These are phyloP conservation scores for Picea glauca DNA, from an alignment of 75 land plant genomes.

Conservation along the genomic window DNA sequence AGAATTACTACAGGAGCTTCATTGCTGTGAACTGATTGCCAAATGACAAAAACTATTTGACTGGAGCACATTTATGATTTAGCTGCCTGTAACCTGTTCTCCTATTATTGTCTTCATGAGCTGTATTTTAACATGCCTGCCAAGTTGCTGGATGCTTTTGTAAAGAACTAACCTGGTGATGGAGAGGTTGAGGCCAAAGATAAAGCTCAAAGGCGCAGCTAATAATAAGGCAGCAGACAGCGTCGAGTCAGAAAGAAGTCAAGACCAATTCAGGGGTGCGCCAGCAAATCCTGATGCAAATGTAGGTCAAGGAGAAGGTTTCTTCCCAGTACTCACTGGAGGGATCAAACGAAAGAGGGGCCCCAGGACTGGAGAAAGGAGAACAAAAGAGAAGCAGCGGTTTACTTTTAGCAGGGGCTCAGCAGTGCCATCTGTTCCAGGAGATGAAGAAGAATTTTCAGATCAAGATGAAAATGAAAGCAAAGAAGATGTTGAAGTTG, in stretches of 20 bases:
- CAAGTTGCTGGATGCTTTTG: background rate
- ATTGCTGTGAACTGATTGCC: background rate
- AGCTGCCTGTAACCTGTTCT: slow-evolving; percentile 1
- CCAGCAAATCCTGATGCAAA: background rate
- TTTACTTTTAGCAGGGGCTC: background rate
- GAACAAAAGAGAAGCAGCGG: slow-evolving; percentile 1
- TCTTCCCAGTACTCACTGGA: background rate
- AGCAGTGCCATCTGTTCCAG: slow-evolving; percentile 6
- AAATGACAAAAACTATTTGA: background rate
- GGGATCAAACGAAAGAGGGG: background rate
- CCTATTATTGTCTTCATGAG: background rate
- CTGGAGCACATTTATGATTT: background rate
- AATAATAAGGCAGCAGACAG: background rate
- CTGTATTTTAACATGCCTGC: background rate
- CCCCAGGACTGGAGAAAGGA: background rate
- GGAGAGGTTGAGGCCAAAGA: slow-evolving; percentile 7
- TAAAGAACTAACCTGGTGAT: background rate
- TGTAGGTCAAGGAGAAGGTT: slow-evolving; percentile 1
- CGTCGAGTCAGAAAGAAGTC: background rate
- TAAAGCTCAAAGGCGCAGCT: background rate
- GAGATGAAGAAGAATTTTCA: slow-evolving; percentile 8
- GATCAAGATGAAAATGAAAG: slow-evolving; percentile 17
- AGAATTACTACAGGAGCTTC: background rate
- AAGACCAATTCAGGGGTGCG: background rate
- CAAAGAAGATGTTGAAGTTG: background rate